Conservation (phyloP, 2,329 filamentous ascomycete species). For the Scedosporium dehoogii region DNA sequence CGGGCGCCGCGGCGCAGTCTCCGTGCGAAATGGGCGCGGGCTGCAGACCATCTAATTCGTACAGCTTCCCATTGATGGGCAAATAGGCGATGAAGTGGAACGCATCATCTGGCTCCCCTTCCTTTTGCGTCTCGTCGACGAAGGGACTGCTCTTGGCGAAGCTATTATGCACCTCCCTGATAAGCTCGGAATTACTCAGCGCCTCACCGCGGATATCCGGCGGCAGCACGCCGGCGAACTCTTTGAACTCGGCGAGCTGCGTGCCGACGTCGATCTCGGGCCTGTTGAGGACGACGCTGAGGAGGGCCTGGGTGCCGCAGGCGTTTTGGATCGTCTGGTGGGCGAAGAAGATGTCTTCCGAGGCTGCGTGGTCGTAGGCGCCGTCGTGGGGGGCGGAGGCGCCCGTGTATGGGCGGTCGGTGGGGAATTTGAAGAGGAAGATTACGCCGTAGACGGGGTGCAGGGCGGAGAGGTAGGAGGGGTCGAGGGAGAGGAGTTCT, state of each 20-base stretch:
- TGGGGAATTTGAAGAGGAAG: conserved; percentile 96
- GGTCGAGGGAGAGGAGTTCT: conserved; percentile 83
- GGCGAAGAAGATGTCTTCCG: conserved; percentile 82
- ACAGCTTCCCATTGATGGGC: conserved; percentile 65
- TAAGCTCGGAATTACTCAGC: conserved; percentile 54
- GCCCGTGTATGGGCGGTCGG: conserved; percentile 50
- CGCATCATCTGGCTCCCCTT: conserved; percentile 69
- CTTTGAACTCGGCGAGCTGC: conserved; percentile 67
- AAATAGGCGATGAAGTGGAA: conserved; percentile 99
- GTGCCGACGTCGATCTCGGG: conserved; percentile 60
- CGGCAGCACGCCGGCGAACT: conserved; percentile 79
- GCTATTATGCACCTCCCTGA: conserved; percentile 76
- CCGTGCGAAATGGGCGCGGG: conserved; percentile 88
- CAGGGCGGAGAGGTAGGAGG: conserved; percentile 59
- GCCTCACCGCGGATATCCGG: conserved; percentile 57
- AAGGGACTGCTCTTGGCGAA: conserved; percentile 87
- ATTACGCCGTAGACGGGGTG: conserved; percentile 89
- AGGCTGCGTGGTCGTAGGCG: conserved; percentile 63
- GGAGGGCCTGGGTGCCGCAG: conserved; percentile 89
- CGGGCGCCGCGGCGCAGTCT: conserved; percentile 42
- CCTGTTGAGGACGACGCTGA: conserved; percentile 87
- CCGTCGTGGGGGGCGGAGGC: conserved; percentile 67
- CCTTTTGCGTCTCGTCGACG: conserved; percentile 74
- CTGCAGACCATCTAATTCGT: conserved; percentile 92
- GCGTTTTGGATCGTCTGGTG: conserved; percentile 97